phyloP scores from a whole-genome alignment of 306 rosid genomes.

The Prunus campanulata region DNA sequence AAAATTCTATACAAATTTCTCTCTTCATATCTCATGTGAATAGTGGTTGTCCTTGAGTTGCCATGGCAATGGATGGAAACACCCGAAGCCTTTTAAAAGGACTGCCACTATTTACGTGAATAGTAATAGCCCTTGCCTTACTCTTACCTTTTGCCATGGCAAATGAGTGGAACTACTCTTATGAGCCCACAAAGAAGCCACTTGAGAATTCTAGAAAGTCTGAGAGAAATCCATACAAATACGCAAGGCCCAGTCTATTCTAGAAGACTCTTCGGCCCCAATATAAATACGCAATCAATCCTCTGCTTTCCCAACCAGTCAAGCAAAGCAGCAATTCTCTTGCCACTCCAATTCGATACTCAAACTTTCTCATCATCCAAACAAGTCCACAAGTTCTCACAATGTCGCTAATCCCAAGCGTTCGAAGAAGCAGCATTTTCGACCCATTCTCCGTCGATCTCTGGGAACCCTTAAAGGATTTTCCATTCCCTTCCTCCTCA shows the following conservation, averaged over 20 bases:
- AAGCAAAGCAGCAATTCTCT: background rate
- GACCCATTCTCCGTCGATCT: slow-evolving; percentile 27
- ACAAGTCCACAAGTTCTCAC: background rate
- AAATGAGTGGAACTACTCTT: no score
- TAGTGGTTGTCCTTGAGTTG: no score
- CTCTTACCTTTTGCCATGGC: no score
- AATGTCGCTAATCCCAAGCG: slow-evolving; percentile 36
- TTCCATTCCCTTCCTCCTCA: background rate
- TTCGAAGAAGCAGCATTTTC: slow-evolving; percentile 17
- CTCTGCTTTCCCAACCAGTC: no score
- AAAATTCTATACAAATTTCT: no score
- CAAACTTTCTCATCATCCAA: background rate
- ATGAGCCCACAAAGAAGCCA: no score
- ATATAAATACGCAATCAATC: background rate
- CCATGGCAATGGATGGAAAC: rapidly evolving
- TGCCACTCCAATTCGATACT: no score
- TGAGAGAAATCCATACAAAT: background rate
- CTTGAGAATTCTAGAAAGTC: background rate
- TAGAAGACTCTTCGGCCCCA: background rate
- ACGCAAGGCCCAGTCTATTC: background rate
- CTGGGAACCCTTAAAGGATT: slow-evolving; percentile 28
- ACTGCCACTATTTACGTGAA: no score
- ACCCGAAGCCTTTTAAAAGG: no score
- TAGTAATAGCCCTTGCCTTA: rapidly evolving
- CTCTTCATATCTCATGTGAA: no score